Evolutionary conservation across 139 green algal species (phyloP).

Genomic region (Ulvella scutata): DNA sequence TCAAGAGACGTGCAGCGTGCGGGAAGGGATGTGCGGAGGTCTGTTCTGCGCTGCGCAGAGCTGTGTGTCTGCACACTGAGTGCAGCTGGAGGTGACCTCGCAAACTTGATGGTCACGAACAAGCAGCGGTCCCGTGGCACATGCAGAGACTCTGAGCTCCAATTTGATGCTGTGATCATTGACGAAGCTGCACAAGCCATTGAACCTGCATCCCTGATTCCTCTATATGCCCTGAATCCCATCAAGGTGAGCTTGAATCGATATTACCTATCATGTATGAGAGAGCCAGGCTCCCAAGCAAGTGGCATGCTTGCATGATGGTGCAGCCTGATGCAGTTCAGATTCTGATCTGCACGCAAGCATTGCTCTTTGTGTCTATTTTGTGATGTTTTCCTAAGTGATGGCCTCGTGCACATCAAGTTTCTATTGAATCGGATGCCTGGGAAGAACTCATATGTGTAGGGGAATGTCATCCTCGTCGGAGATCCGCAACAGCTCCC

Average conservation of each 20-base stretch:
- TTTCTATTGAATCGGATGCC: not conserved
- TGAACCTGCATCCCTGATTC: slow-evolving; percentile 55
- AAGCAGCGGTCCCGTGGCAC: not conserved
- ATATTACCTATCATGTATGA: too few species aligned
- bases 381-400: too few species aligned
- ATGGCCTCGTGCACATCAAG: too few species aligned
- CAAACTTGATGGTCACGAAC: slow-evolving; percentile 9
- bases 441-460: not conserved
- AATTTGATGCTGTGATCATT: slow-evolving; percentile 53
- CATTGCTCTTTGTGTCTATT: too few species aligned
- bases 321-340: not conserved
- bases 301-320: too few species aligned
- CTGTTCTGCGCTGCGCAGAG: slow-evolving; percentile 33
- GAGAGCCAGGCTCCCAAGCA: too few species aligned
- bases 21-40: slow-evolving; percentile 23
- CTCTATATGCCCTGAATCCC: slow-evolving; percentile 36
- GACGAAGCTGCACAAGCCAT: slow-evolving; percentile 62
- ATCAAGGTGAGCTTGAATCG: too few species aligned
- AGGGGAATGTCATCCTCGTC: slow-evolving; percentile 40
- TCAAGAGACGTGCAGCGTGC: slow-evolving; percentile 11
- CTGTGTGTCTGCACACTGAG: slow-evolving; percentile 44
- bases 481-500: slow-evolving; percentile 65
- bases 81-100: slow-evolving; percentile 38
- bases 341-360: not conserved
- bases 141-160: slow-evolving; percentile 4